phyloP scores from a whole-genome alignment of 495 filamentous ascomycete species.

The Penicillium desertorum region DNA sequence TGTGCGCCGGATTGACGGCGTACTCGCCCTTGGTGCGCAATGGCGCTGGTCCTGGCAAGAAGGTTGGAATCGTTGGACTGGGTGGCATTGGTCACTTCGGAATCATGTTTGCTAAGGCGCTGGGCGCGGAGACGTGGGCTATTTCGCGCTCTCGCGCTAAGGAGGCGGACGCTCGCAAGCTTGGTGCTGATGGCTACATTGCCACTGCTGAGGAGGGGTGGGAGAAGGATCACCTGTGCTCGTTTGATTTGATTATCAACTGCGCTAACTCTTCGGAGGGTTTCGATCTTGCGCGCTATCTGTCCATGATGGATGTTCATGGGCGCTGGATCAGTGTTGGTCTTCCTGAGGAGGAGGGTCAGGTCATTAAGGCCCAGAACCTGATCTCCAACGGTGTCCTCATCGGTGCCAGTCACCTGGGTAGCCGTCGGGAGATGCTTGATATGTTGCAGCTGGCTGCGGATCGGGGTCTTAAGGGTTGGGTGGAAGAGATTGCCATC shows the following conservation, averaged over 20 bases:
- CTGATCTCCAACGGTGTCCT: slow-evolving; percentile 75
- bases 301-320: slow-evolving; percentile 78
- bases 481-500: slow-evolving; percentile 77
- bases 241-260: slow-evolving; percentile 75
- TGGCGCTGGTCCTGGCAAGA: slow-evolving; percentile 74
- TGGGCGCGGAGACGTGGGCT: slow-evolving; percentile 69
- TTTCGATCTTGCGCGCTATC: slow-evolving; percentile 69
- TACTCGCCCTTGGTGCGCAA: slow-evolving; percentile 76
- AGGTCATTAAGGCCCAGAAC: slow-evolving; percentile 71
- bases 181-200: slow-evolving; percentile 76
- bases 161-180: slow-evolving; percentile 62
- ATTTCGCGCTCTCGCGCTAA: slow-evolving; percentile 69
- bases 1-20: slow-evolving; percentile 83
- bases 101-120: slow-evolving; percentile 66
- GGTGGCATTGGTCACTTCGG: slow-evolving; percentile 78
- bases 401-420: slow-evolving; percentile 79
- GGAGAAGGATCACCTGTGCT: slow-evolving; percentile 53
- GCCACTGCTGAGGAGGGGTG: slow-evolving; percentile 66
- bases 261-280: slow-evolving; percentile 65
- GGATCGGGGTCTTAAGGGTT: slow-evolving; percentile 76
- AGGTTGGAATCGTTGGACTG: slow-evolving; percentile 75
- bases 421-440: slow-evolving; percentile 75
- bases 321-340: slow-evolving; percentile 82
- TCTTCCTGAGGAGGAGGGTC: slow-evolving; percentile 76
- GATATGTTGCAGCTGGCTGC: slow-evolving; percentile 80